Percentiles rank a stretch among this genome's conserved stretches.
Evolutionary conservation across 2,329 filamentous ascomycete species (phyloP).

Genomic region (Pleoardoris graminearum): DNA sequence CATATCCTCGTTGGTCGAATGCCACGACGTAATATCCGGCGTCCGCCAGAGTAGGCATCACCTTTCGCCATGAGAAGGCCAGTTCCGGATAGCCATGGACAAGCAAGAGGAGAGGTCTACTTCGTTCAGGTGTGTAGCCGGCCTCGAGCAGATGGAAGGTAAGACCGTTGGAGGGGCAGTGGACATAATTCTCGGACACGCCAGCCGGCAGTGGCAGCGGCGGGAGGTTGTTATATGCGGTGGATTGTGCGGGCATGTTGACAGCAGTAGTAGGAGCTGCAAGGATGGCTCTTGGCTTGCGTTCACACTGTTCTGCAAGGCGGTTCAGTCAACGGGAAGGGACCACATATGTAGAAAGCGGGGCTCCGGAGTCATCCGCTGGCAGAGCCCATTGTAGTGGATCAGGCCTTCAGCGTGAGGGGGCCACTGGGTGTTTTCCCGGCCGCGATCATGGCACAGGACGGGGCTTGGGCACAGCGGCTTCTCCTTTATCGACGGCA

Average conservation of each 20-base stretch:
- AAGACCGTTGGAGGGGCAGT: constrained; percentile 59
- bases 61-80: constrained; percentile 69
- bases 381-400: neutral
- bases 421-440: neutral
- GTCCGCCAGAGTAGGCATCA: constrained; percentile 61
- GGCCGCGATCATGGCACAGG: neutral
- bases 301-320: neutral
- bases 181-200: constrained; percentile 60
- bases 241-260: constrained; percentile 5
- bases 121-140: constrained; percentile 46
- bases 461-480: too few species aligned
- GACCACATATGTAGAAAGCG: neutral
- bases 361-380: constrained; percentile 1
- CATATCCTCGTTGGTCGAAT: constrained; percentile 69
- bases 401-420: neutral
- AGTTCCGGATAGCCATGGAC: constrained; percentile 71
- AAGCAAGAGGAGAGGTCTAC: constrained; percentile 62
- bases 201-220: constrained; percentile 60
- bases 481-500: neutral
- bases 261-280: neutral
- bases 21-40: constrained; percentile 68
- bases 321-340: too few species aligned
- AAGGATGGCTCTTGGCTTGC: neutral
- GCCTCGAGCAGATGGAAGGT: constrained; percentile 65
- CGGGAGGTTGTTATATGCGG: constrained; percentile 26